Conservation (phyloP, 2,329 filamentous ascomycete genomes). For the Endothia cerciana region DNA sequence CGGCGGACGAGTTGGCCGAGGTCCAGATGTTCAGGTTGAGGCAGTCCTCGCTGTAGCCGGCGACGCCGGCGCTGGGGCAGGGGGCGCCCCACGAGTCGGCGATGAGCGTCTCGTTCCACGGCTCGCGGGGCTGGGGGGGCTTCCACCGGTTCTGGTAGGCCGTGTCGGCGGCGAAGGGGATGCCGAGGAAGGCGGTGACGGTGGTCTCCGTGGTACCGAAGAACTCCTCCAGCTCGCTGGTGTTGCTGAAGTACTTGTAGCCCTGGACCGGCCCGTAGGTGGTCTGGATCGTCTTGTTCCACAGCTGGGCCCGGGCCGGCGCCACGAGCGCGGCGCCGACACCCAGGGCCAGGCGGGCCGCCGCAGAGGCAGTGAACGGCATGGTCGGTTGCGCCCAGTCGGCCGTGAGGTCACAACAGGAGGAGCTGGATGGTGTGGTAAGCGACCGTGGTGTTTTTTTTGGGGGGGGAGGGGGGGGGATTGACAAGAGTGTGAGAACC, state of each 20-base stretch:
- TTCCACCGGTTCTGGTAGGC: slow-evolving; percentile 25
- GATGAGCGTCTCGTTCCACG: slow-evolving; percentile 32
- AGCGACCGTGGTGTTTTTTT: background rate
- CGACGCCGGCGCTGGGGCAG: slow-evolving; percentile 10
- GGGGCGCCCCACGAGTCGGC: slow-evolving; percentile 30
- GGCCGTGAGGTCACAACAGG: too few relatives aligned
- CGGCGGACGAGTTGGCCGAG: slow-evolving; percentile 33
- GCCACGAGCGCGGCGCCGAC: slow-evolving; percentile 11
- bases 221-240: slow-evolving; percentile 16
- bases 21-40: slow-evolving; percentile 41
- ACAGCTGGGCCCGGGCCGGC: slow-evolving; percentile 6
- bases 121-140: slow-evolving; percentile 11
- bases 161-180: slow-evolving; percentile 21
- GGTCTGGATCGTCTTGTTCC: slow-evolving; percentile 22
- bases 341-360: slow-evolving; percentile 9
- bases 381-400: background rate
- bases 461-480: too few relatives aligned
- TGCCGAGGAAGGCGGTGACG: slow-evolving; percentile 19
- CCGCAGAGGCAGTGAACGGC: background rate
- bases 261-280: slow-evolving; percentile 20
- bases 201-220: slow-evolving; percentile 18
- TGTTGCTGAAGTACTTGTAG: slow-evolving; percentile 20
- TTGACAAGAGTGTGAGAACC: background rate
- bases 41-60: slow-evolving; percentile 37
- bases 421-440: background rate